Conservation (phyloP, 2,329 filamentous ascomycete species). For the Aspergillus vadensis region DNA sequence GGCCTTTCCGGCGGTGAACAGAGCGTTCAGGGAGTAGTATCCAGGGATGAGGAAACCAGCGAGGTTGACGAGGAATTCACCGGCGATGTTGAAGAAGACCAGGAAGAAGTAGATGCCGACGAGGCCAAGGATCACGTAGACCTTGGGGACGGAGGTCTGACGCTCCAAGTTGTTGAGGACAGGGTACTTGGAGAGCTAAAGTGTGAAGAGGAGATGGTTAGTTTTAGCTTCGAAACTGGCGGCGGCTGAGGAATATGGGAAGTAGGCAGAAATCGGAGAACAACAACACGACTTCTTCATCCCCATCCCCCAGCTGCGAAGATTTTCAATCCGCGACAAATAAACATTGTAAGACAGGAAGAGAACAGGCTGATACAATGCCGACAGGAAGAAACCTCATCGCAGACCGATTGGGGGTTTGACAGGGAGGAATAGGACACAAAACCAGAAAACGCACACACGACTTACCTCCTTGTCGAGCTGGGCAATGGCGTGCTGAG, state of each 20-base stretch:
- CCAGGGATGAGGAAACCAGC: slow-evolving; percentile 66
- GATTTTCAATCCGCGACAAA: not conserved
- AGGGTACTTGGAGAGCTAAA: slow-evolving; percentile 67
- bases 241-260: slow-evolving; percentile 6
- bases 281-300: not conserved
- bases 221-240: slow-evolving; percentile 4
- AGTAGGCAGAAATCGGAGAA: slow-evolving; percentile 4
- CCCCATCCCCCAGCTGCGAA: not conserved
- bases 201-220: slow-evolving; percentile 14
- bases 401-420: not conserved
- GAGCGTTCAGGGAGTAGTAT: slow-evolving; percentile 66
- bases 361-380: not conserved
- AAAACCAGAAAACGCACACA: slow-evolving; percentile 27
- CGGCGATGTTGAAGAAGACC: slow-evolving; percentile 71
- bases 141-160: slow-evolving; percentile 68
- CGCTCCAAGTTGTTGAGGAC: slow-evolving; percentile 68
- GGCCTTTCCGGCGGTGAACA: slow-evolving; percentile 61
- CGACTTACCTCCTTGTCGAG: slow-evolving; percentile 67
- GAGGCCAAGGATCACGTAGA: slow-evolving; percentile 66
- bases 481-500: slow-evolving; percentile 65
- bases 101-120: slow-evolving; percentile 69
- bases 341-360: not conserved
- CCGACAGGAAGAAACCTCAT: not conserved
- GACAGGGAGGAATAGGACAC: slow-evolving; percentile 9
- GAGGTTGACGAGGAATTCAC: slow-evolving; percentile 68